These are phyloP conservation scores for Pythium volutum DNA, from an alignment of 352 stramenopile genomes.

Conservation along the genomic window DNA sequence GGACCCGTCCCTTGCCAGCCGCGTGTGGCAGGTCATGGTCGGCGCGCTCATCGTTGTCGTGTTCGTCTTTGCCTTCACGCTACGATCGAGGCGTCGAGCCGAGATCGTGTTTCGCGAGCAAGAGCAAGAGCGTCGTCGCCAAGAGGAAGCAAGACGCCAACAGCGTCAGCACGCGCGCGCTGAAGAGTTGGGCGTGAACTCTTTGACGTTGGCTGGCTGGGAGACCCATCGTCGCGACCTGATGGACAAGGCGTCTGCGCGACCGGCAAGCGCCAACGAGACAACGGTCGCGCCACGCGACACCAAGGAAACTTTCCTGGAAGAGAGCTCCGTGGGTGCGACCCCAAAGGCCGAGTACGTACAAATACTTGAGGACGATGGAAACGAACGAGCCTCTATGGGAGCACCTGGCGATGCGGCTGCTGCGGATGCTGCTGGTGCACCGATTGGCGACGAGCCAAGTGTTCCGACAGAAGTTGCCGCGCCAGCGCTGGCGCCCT, in stretches of 20 bases:
- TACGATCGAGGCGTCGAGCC: not conserved
- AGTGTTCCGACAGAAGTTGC: not conserved
- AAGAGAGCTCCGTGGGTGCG: not conserved
- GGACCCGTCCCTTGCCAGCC: not conserved
- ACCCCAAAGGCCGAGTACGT: not conserved
- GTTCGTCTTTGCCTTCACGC: conserved; percentile 1
- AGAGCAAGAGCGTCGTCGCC: conserved; percentile 4
- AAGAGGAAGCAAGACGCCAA: not conserved
- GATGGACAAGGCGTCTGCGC: conserved; percentile 3
- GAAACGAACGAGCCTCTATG: no score
- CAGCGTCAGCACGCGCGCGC: not conserved
- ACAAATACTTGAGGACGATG: not conserved
- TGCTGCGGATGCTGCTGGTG: not conserved
- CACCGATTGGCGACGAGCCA: no score
- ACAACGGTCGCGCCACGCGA: not conserved
- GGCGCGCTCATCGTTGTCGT: conserved; percentile 14
- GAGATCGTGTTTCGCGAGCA: not conserved
- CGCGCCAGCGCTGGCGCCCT: not conserved
- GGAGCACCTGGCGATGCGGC: not conserved
- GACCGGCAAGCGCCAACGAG: no score
- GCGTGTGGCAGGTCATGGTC: conserved; percentile 18
- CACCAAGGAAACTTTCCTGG: not conserved
- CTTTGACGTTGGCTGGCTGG: conserved; percentile 8
- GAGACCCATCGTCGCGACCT: conserved; percentile 11
- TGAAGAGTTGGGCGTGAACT: not conserved